Percentiles rank a stretch among this genome's conserved stretches.
Conservation (phyloP, 2,329 filamentous ascomycete species). For the Blastomyces emzantsi region DNA sequence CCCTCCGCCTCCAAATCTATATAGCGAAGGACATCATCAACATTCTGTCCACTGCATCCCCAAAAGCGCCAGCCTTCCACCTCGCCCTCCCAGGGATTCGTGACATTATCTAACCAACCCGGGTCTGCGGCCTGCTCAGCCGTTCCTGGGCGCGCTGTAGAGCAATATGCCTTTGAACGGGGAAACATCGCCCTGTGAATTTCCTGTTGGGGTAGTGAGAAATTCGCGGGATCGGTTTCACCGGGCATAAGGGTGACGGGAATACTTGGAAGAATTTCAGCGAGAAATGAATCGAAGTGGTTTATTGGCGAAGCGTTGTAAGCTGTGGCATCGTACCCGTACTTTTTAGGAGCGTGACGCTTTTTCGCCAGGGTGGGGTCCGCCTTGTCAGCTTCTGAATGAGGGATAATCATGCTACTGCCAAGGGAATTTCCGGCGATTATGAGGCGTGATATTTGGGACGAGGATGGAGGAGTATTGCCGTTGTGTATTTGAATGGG, state of each 20-base stretch:
- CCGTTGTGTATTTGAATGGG: constrained; percentile 45
- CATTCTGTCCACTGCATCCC: constrained; percentile 81
- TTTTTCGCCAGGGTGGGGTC: constrained; percentile 24
- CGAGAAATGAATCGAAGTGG: constrained; percentile 74
- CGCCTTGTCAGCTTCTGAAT: constrained; percentile 32
- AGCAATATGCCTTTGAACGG: constrained; percentile 56
- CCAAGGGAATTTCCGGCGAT: constrained; percentile 84
- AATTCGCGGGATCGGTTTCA: constrained; percentile 74
- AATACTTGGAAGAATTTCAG: constrained; percentile 70
- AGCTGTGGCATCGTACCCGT: constrained; percentile 80
- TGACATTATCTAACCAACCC: constrained; percentile 79
- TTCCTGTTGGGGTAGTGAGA: constrained; percentile 82
- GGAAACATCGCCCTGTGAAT: constrained; percentile 92
- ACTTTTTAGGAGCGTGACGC: constrained; percentile 61
- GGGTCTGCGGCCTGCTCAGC: constrained; percentile 34
- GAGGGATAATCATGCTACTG: constrained; percentile 28
- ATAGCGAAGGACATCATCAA: constrained; percentile 91
- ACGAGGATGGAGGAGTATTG: constrained; percentile 37
- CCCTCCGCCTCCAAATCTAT: constrained; percentile 45
- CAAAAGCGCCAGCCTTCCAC: constrained; percentile 83
- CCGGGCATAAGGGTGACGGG: constrained; percentile 86
- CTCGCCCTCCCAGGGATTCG: constrained; percentile 89
- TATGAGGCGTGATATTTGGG: constrained; percentile 69
- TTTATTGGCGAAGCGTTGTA: constrained; percentile 84
- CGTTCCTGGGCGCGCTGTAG: constrained; percentile 26